Conservation (phyloP, 1,284 basidiomycete genomes). For the Apiotrichum veenhuisii region DNA sequence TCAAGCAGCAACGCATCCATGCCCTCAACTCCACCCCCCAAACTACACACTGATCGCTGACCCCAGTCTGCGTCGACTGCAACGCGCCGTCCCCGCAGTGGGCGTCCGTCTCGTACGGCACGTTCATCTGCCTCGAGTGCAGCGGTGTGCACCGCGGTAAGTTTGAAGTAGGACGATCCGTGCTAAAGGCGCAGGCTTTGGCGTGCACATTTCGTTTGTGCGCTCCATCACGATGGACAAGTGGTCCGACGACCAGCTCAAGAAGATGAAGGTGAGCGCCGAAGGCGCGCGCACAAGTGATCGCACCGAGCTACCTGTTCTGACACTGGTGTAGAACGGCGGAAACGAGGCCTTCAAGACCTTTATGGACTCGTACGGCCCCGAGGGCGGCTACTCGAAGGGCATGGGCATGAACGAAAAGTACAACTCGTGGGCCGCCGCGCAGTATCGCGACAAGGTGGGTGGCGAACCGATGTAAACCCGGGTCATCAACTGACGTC, state of each 20-base stretch:
- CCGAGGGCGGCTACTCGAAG: conserved; percentile 70
- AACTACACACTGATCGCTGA: conserved; percentile 5
- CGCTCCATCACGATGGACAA: conserved; percentile 92
- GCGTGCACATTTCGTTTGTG: conserved; percentile 65
- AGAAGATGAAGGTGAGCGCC: conserved; percentile 72
- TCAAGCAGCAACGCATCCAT: too few species aligned
- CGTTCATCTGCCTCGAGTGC: conserved; percentile 87
- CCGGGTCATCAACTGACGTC: conserved; percentile 8
- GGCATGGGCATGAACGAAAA: conserved; percentile 69
- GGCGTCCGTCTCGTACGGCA: conserved; percentile 65
- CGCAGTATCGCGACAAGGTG: conserved; percentile 88
- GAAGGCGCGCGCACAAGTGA: neutral
- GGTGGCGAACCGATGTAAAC: conserved; percentile 6
- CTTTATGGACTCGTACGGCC: conserved; percentile 71
- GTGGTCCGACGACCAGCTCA: conserved; percentile 86
- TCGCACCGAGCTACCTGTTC: too few species aligned
- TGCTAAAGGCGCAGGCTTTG: conserved; percentile 31
- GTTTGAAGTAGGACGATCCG: conserved; percentile 2
- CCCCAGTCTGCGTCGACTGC: conserved; percentile 68
- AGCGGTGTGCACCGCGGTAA: conserved; percentile 80
- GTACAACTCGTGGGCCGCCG: conserved; percentile 87
- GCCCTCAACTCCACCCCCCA: too few species aligned
- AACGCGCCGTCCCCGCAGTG: conserved; percentile 82
- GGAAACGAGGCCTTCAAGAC: conserved; percentile 75
- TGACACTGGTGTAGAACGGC: conserved; percentile 60